These are phyloP conservation scores for Dactylellina parvicollis DNA, from an alignment of 2,329 filamentous ascomycete genomes.

Conservation along the genomic window DNA sequence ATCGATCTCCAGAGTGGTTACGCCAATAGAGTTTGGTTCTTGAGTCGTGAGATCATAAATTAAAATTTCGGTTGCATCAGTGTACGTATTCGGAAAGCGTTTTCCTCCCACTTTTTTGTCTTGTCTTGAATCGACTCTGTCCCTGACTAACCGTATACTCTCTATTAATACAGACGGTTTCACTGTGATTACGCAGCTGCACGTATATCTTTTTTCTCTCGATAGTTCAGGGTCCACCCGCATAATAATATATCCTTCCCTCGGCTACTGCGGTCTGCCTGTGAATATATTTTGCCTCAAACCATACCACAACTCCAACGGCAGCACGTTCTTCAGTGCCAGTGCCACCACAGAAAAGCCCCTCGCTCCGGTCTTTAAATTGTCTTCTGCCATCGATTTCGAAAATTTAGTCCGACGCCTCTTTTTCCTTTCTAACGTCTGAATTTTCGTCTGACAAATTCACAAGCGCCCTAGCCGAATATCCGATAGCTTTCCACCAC, in stretches of 20 bases:
- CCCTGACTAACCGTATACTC: not conserved
- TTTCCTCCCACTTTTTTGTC: not conserved
- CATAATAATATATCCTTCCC: not conserved
- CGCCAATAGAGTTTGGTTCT: not conserved
- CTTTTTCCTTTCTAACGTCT: no score
- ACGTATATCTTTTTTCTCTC: not conserved
- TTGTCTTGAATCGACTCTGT: slow-evolving; percentile 1
- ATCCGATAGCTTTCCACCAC: slow-evolving; percentile 32
- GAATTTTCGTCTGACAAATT: slow-evolving; percentile 29
- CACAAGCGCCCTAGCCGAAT: slow-evolving; percentile 30
- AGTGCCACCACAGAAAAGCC: no score
- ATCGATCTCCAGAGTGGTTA: slow-evolving; percentile 1
- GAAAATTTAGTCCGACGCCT: no score
- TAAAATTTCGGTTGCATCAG: slow-evolving; percentile 4
- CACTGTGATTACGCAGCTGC: not conserved
- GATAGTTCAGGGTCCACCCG: not conserved
- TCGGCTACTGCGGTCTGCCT: slow-evolving; percentile 1
- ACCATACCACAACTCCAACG: no score
- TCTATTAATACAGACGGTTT: not conserved
- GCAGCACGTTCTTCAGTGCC: no score
- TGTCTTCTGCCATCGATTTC: no score
- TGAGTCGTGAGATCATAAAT: slow-evolving; percentile 31
- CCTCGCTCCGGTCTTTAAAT: no score
- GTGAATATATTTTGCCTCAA: not conserved
- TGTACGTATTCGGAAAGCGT: slow-evolving; percentile 27